Percentiles rank a stretch among this genome's conserved stretches.
These are phyloP conservation scores for Russula vinacea DNA, from an alignment of 768 basidiomycete genomes.

Conservation along the genomic window DNA sequence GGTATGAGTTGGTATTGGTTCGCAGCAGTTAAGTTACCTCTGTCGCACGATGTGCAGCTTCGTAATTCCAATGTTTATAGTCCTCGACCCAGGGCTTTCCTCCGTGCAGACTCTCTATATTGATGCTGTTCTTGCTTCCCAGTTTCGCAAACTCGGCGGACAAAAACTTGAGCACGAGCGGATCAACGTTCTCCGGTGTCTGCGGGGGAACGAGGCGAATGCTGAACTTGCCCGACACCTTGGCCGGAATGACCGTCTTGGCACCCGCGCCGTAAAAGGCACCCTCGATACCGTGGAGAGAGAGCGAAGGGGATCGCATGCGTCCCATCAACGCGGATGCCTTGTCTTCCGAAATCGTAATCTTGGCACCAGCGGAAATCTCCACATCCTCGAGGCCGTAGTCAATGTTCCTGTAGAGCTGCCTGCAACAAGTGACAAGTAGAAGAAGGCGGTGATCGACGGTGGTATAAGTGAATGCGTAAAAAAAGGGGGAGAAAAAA, in stretches of 20 bases:
- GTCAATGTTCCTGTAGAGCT: conserved; percentile 71
- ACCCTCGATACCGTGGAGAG: conserved; percentile 93
- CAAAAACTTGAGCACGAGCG: conserved; percentile 68
- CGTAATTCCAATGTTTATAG: conserved; percentile 87
- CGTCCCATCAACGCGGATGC: conserved; percentile 83
- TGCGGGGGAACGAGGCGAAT: conserved; percentile 92
- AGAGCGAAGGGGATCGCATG: conserved; percentile 87
- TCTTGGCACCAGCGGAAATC: conserved; percentile 66
- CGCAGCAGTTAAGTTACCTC: conserved; percentile 43
- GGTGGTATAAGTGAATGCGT: background rate
- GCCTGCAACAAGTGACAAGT: conserved; percentile 38
- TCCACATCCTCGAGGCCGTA: conserved; percentile 73
- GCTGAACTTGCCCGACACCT: conserved; percentile 88
- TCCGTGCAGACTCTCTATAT: conserved; percentile 67
- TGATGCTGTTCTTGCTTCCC: conserved; percentile 77
- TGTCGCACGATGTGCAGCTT: conserved; percentile 84
- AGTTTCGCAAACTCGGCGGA: conserved; percentile 80
- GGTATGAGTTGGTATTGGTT: background rate
- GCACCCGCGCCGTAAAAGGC: conserved; percentile 81
- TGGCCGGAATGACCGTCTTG: conserved; percentile 94
- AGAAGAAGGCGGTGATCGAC: background rate
- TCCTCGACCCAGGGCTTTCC: conserved; percentile 91
- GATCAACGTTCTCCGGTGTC: conserved; percentile 69
- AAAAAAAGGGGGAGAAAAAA: conserved; percentile 4
- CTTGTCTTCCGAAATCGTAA: conserved; percentile 76